Base-by-base conservation (phyloP, 129 eudicot species). In the Lonicera japonica region DNA sequence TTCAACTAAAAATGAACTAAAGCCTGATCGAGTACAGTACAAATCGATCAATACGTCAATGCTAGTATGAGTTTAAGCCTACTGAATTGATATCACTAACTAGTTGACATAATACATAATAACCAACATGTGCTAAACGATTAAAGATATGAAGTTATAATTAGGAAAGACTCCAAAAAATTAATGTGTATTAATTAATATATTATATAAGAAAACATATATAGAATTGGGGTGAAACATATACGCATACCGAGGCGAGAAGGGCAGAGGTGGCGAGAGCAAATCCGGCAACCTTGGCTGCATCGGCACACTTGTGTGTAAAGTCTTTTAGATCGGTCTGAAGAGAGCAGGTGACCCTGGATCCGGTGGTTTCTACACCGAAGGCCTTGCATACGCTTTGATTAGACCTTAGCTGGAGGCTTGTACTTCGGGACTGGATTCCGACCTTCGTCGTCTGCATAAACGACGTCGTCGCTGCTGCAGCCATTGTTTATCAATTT, bases 191-290 rank as follows among this genome's bases (percentile, higher is more conserved):
- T n/a, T n/a, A n/a, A n/a, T n/a, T n/a, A n/a, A n/a, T n/a, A n/a
- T n/a, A n/a, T n/a, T n/a, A n/a, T n/a, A n/a, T n/a, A n/a, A n/a
- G n/a, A n/a, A n/a, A n/a, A n/a, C n/a, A n/a, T n/a, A n/a, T n/a
- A n/a, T n/a, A n/a, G n/a, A n/a, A n/a, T n/a, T n/a, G n/a, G n/a
- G n/a, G n/a, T n/a, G n/a, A n/a, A n/a, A n/a, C n/a, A n/a, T n/a
- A n/a, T n/a, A n/a, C n/a, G 74, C 84, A 16, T 82, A 89, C 97
- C 79, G 97, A 80, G 72, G 77, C 91, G 43, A 83, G 65, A 61
- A 89, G 97, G 17, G 97, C 95, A 62, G 97, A 89, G 22, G 97
- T 80, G 41, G 97, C 95, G 20, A 89, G 95, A 43, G 95, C 97
- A 18, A 89, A 83, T 14, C 95, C 97, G 20, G 95, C 97, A 58